Conservation (phyloP, 257 asterid genomes). For the Nicotiana knightiana region DNA sequence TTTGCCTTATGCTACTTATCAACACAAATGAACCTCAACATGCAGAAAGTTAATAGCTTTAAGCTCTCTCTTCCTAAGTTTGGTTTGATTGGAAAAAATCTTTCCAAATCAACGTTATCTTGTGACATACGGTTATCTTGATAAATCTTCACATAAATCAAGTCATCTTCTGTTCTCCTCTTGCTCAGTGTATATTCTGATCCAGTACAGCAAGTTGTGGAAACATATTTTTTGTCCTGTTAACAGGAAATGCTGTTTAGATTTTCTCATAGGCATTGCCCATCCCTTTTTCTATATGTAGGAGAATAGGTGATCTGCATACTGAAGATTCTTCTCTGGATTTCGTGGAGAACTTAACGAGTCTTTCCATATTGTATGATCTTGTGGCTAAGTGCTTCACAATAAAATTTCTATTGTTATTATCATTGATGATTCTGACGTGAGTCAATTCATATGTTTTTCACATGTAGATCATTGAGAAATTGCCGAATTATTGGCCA, state of each 20-base stretch:
- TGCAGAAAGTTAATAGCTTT: not conserved
- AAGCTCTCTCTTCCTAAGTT: not conserved
- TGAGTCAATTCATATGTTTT: not conserved
- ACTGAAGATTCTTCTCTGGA: constrained; percentile 37
- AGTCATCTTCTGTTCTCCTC: not conserved
- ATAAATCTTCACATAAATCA: not conserved
- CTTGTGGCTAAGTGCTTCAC: not conserved
- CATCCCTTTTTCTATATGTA: not conserved
- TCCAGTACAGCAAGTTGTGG: not conserved
- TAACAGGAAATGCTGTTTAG: not conserved
- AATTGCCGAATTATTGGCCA: constrained; percentile 42
- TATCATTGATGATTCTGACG: not conserved
- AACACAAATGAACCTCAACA: too few relatives aligned
- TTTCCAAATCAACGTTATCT: not conserved
- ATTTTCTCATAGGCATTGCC: not conserved
- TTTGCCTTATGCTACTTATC: too few relatives aligned
- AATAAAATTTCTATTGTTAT: not conserved
- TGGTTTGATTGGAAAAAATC: not conserved
- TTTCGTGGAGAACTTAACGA: constrained; percentile 41
- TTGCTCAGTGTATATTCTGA: not conserved
- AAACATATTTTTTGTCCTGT: not conserved
- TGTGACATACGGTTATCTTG: not conserved
- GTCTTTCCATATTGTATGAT: constrained; percentile 54
- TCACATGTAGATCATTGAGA: constrained; percentile 47
- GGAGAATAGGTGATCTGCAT: constrained; percentile 58